phyloP scores from a whole-genome alignment of 495 filamentous ascomycete species.

The Annulohypoxylon nitens region DNA sequence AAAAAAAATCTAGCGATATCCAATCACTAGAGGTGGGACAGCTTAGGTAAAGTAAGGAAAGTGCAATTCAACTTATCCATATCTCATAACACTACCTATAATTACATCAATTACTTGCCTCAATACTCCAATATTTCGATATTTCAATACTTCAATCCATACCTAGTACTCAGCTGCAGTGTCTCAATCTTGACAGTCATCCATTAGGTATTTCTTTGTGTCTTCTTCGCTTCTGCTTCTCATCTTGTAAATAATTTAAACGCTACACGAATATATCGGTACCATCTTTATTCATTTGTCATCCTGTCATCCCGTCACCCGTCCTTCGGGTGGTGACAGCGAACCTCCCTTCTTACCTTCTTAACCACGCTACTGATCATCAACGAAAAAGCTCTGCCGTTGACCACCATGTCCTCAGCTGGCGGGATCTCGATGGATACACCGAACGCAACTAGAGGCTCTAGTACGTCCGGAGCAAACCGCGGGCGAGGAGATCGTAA shows the following conservation, averaged over 20 bases:
- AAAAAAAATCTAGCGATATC: neutral
- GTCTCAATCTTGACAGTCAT: too few relatives aligned
- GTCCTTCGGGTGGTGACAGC: neutral
- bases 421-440: neutral
- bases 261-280: neutral
- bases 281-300: neutral
- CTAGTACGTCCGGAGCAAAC: conserved; percentile 4
- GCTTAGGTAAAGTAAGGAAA: neutral
- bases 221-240: neutral
- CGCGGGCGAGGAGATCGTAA: conserved; percentile 53
- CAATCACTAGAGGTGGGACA: neutral
- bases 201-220: neutral
- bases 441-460: conserved; percentile 6
- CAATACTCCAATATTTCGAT: too few relatives aligned
- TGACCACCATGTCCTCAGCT: conserved; percentile 16
- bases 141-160: too few relatives aligned
- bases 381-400: neutral
- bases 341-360: neutral
- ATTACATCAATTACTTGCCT: neutral
- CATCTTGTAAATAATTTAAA: neutral
- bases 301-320: neutral
- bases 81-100: neutral
- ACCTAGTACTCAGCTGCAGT: too few relatives aligned
- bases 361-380: neutral
- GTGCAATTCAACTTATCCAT: neutral